A percentile compares a stretch with the other conserved stretches of the same genome.
Conservation (phyloP, 2,329 filamentous ascomycete genomes). For the Arthroderma sp. region DNA sequence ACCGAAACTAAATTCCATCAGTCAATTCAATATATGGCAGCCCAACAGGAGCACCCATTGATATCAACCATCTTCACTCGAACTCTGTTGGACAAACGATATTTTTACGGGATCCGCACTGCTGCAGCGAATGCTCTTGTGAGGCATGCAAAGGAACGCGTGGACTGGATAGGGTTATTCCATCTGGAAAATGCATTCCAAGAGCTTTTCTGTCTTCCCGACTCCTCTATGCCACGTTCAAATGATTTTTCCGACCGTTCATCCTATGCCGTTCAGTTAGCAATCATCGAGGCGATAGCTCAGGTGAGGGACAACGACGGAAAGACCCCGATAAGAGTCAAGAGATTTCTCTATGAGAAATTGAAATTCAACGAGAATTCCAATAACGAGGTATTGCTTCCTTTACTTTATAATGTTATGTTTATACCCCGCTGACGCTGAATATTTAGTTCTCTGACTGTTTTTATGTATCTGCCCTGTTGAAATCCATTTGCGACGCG, state of each 20-base stretch:
- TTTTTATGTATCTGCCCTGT: constrained; percentile 71
- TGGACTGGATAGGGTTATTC: constrained; percentile 63
- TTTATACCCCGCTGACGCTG: background rate
- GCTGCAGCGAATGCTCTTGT: constrained; percentile 71
- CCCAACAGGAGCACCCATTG: constrained; percentile 57
- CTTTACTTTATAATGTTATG: background rate
- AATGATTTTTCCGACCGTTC: constrained; percentile 87
- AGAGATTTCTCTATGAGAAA: constrained; percentile 76
- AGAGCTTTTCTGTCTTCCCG: constrained; percentile 73
- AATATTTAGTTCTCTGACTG: constrained; percentile 79
- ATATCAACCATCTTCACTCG: constrained; percentile 80
- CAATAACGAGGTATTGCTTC: constrained; percentile 48
- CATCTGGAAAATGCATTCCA: constrained; percentile 80
- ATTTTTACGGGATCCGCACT: constrained; percentile 83
- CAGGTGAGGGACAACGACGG: constrained; percentile 61
- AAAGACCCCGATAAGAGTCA: constrained; percentile 64
- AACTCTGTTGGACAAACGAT: constrained; percentile 79
- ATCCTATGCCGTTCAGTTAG: constrained; percentile 70
- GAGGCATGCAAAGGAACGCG: constrained; percentile 57
- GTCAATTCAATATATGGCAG: constrained; percentile 61
- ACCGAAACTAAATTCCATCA: constrained; percentile 17
- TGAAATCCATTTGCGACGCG: constrained; percentile 48
- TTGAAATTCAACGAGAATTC: constrained; percentile 90
- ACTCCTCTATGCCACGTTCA: constrained; percentile 63
- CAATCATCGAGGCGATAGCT: constrained; percentile 69